phyloP scores from a whole-genome alignment of 2,329 filamentous ascomycete species.

The Penicillium sp. region DNA sequence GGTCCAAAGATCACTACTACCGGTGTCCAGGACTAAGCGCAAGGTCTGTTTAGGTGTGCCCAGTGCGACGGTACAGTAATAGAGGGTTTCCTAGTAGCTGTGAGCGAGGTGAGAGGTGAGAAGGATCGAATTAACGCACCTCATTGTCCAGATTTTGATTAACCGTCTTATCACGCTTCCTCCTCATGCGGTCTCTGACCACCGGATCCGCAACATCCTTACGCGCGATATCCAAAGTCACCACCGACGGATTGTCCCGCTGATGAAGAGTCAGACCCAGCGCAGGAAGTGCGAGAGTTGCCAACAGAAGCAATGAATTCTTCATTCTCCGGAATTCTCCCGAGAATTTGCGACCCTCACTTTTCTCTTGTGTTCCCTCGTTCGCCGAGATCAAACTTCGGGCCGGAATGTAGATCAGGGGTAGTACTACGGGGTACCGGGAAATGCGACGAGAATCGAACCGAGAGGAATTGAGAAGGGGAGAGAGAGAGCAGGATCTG shows the following conservation, averaged over 20 bases:
- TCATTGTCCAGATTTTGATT: conserved; percentile 52
- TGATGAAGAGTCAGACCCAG: conserved; percentile 29
- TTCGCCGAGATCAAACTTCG: too few species aligned
- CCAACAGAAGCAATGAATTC: conserved; percentile 18
- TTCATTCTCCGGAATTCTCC: conserved; percentile 17
- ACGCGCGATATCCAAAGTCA: conserved; percentile 51
- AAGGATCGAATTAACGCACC: conserved; percentile 24
- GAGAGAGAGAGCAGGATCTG: neutral
- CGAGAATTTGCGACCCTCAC: conserved; percentile 5
- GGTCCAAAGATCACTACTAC: conserved; percentile 60
- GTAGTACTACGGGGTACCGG: neutral
- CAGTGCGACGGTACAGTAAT: conserved; percentile 55
- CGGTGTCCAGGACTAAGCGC: conserved; percentile 58
- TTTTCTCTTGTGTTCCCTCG: neutral
- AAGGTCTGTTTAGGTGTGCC: conserved; percentile 55
- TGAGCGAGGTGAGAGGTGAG: neutral
- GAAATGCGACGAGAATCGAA: too few species aligned
- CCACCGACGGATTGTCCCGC: conserved; percentile 42
- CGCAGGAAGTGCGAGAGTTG: conserved; percentile 8
- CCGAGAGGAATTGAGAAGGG: too few species aligned
- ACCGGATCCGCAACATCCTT: conserved; percentile 45
- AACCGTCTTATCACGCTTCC: conserved; percentile 43
- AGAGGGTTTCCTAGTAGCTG: conserved; percentile 48
- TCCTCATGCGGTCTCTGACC: conserved; percentile 44
- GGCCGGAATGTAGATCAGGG: neutral